Base-by-base conservation (phyloP, 192 early-diverging fungal genomes). In the Phycomyces blakesleeanus region DNA sequence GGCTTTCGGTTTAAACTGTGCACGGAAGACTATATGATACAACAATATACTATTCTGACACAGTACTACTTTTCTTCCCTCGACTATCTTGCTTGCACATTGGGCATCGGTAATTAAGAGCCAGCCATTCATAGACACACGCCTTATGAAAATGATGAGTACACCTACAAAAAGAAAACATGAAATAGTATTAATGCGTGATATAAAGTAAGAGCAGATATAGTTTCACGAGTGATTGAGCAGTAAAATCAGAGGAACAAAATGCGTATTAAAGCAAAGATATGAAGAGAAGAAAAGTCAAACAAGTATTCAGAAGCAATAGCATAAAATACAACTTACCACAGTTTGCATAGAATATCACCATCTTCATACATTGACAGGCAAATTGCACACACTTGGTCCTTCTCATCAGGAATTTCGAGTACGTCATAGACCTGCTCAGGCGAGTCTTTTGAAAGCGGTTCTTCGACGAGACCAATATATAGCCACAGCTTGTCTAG, bases 81-180 rank as follows among this genome's bases (percentile, higher is more conserved):
- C 73, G 75, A 41, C 73, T 75, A 59, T 84, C 83, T 26, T 73
- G 78, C 51, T 89, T 87, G 68, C 91, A 93, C 41, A 92, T 75
- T 20, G 91, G 91, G 63, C 91, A 93, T 9, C 78, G 76, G 57
- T 77, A 77, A 69, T 91, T 90, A 51, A 90, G 70, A 34, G 79
- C 77, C 51, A 93, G 75, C 91, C 91, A 93, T 70, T 89, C 88
- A 61, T 89, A 85, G 1, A 92, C 89, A 69, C 91, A 93, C 11
- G 83, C 76, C 72, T 84, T 85, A 71, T 93, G 91, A 73, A 93
- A 90, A 64, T 91, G 89, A 74, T 93, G 91, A 6, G 67, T 76
- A 71, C 91, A 68, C 67, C 67, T 68, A 40, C 22, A 26, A 49
- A 38, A 11, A 55, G 25, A 25, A 55, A 26, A 18, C 27, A 49